These are phyloP conservation scores for Chrysochromulina parva DNA, from an alignment of 78 protist species.

Conservation along the genomic window DNA sequence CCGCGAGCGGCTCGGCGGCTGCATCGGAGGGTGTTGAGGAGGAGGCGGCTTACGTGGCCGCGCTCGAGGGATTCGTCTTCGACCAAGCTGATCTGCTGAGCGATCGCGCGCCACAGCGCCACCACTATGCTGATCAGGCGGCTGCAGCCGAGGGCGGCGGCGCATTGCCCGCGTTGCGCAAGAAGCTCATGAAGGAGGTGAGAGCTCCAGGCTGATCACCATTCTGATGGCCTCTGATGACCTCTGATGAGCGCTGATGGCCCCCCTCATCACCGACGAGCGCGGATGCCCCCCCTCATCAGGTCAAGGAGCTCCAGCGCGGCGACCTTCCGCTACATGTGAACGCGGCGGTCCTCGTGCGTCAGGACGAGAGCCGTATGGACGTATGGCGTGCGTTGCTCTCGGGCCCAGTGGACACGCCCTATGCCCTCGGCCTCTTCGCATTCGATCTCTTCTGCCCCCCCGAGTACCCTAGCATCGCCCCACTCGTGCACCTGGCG, in stretches of 20 bases:
- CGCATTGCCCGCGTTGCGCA: no score
- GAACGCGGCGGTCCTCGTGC: not conserved
- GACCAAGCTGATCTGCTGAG: not conserved
- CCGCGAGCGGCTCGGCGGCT: not conserved
- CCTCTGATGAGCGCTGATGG: no score
- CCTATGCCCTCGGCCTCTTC: slow-evolving; percentile 1
- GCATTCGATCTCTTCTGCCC: not conserved
- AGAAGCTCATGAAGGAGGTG: no score
- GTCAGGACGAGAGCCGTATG: not conserved
- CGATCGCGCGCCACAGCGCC: not conserved
- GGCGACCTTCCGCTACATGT: not conserved
- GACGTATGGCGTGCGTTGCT: not conserved
- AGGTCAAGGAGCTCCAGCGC: not conserved
- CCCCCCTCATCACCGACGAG: no score
- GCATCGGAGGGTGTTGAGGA: not conserved
- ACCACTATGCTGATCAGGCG: no score
- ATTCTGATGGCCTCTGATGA: no score
- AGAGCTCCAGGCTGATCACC: no score
- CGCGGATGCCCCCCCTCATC: no score
- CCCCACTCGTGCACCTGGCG: not conserved
- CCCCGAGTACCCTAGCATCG: slow-evolving; percentile 20
- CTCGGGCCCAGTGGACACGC: slow-evolving; percentile 24
- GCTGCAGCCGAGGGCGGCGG: no score
- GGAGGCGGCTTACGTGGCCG: not conserved
- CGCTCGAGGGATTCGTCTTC: not conserved